Conservation (phyloP, 352 stramenopile species). For the Blastocystis sp. region DNA sequence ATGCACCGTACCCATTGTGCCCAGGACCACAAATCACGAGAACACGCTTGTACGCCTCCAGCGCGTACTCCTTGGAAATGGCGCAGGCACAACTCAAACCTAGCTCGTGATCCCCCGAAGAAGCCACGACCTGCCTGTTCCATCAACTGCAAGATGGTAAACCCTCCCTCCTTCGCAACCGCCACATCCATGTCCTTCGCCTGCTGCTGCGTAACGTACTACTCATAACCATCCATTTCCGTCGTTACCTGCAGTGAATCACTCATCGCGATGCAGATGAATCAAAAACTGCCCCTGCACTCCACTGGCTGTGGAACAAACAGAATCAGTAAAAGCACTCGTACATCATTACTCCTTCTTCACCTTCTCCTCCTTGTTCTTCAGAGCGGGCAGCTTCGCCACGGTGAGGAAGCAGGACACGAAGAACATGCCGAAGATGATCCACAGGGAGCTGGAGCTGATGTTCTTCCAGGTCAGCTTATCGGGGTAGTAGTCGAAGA, state of each 20-base stretch:
- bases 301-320: too few species aligned
- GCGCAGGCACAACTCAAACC: slow-evolving; percentile 73
- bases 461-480: slow-evolving; percentile 70
- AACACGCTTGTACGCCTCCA: slow-evolving; percentile 73
- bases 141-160: slow-evolving; percentile 95
- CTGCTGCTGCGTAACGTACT: slow-evolving; percentile 70
- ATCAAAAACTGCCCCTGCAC: too few species aligned
- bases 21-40: slow-evolving; percentile 91
- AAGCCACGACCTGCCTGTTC: slow-evolving; percentile 93
- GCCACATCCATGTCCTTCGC: slow-evolving; percentile 79
- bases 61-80: slow-evolving; percentile 78
- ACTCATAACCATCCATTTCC: background rate
- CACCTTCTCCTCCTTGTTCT: slow-evolving; percentile 60
- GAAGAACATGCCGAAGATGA: slow-evolving; percentile 64
- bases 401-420: slow-evolving; percentile 43
- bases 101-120: slow-evolving; percentile 74
- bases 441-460: slow-evolving; percentile 57
- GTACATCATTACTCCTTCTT: slow-evolving; percentile 5
- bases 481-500: slow-evolving; percentile 68
- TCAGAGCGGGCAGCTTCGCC: slow-evolving; percentile 61
- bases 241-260: too few species aligned
- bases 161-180: slow-evolving; percentile 84
- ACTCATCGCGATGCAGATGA: too few species aligned
- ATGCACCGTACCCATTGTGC: slow-evolving; percentile 87
- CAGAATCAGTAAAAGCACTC: too few species aligned